Evolutionary conservation across 23 red algal genomes (phyloP).

Genomic region (Gracilaria caudata): DNA sequence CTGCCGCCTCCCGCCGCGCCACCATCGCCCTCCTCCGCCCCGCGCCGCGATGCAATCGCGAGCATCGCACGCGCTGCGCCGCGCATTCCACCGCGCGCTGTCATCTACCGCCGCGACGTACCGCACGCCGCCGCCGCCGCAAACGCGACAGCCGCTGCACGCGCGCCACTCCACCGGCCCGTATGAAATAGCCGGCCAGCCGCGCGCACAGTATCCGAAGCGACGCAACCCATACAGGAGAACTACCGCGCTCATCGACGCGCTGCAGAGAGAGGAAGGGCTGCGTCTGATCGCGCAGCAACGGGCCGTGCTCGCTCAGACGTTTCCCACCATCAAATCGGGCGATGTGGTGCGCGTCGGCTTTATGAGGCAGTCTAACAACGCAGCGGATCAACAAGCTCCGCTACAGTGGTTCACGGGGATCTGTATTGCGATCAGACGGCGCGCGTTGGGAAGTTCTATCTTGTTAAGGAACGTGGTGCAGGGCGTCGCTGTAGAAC

Average conservation of each 20-base stretch:
- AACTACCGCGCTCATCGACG: constrained; percentile 42
- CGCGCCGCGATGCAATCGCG: background rate
- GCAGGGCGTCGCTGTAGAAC: constrained; percentile 83
- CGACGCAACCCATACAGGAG: constrained; percentile 46
- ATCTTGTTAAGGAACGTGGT: constrained; percentile 79
- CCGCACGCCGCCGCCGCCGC: background rate
- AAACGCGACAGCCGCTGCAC: background rate
- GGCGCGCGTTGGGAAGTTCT: constrained; percentile 36
- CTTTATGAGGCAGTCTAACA: background rate
- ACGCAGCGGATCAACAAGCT: too few relatives aligned
- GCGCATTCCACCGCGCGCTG: background rate
- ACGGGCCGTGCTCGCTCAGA: constrained; percentile 31
- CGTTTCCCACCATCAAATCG: background rate
- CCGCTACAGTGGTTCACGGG: constrained; percentile 60
- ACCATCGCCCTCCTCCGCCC: background rate
- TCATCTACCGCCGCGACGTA: background rate
- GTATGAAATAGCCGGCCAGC: constrained; percentile 19
- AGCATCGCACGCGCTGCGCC: background rate
- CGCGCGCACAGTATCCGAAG: constrained; percentile 40
- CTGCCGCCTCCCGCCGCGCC: background rate
- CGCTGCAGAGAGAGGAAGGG: constrained; percentile 56
- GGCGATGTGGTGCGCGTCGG: constrained; percentile 55
- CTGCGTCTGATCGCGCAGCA: constrained; percentile 19
- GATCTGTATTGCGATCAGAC: constrained; percentile 48
- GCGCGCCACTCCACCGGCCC: constrained; percentile 24